Conservation (phyloP, 257 asterid genomes). For the Coffea canephora region DNA sequence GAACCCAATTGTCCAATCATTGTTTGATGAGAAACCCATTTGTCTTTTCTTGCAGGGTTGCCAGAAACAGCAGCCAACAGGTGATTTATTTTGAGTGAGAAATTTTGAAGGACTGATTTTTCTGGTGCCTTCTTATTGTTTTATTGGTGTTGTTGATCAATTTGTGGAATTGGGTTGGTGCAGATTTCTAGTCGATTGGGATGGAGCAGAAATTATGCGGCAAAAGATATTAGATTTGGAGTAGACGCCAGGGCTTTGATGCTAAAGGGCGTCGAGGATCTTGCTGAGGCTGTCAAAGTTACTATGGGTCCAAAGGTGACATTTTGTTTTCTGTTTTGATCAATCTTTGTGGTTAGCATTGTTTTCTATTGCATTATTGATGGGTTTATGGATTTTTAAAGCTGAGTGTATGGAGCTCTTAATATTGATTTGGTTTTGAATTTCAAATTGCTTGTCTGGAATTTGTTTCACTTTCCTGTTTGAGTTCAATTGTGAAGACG, state of each 20-base stretch:
- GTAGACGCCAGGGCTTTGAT: conserved; percentile 59
- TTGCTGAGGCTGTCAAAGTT: conserved; percentile 60
- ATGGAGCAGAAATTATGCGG: conserved; percentile 57
- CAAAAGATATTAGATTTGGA: conserved; percentile 58
- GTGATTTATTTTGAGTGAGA: conserved; percentile 16
- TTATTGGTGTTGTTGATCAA: not conserved
- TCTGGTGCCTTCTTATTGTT: not conserved
- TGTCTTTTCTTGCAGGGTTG: conserved; percentile 32
- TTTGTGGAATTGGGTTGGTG: conserved; percentile 3
- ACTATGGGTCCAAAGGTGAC: conserved; percentile 68
- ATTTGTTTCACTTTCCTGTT: not conserved
- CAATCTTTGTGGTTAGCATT: not conserved
- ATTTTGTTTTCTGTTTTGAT: not conserved
- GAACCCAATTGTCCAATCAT: not conserved
- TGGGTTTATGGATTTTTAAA: too few relatives aligned
- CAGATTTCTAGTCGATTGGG: conserved; percentile 42
- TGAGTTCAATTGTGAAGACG: not conserved
- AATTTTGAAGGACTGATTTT: not conserved
- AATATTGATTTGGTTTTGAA: not conserved
- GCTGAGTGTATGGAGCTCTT: not conserved
- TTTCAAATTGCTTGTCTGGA: not conserved
- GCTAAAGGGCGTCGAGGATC: conserved; percentile 67
- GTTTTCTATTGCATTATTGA: not conserved
- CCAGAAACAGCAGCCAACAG: conserved; percentile 35
- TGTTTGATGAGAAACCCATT: not conserved